These are phyloP conservation scores for Herpetospermum pedunculosum DNA, from an alignment of 306 rosid species.

Conservation along the genomic window DNA sequence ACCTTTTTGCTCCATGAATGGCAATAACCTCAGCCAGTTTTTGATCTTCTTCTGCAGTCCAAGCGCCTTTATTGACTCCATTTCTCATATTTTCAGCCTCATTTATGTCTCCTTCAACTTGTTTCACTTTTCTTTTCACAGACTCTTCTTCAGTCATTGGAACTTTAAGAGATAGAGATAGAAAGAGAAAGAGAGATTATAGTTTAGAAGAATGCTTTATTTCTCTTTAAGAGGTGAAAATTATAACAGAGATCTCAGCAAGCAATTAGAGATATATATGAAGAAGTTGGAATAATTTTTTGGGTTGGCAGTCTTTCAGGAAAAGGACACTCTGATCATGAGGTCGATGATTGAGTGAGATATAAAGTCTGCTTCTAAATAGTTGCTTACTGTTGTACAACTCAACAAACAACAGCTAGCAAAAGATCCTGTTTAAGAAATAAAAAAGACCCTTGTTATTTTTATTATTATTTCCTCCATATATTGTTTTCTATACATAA, in stretches of 20 bases:
- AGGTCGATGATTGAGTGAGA: conserved; percentile 28
- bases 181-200: conserved; percentile 4
- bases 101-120: conserved; percentile 7
- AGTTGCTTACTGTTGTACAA: conserved; percentile 9
- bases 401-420: conserved; percentile 9
- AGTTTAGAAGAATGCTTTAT: not conserved
- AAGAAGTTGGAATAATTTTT: conserved; percentile 8
- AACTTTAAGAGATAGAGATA: not conserved
- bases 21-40: conserved; percentile 41
- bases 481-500: not conserved
- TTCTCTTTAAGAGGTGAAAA: not conserved
- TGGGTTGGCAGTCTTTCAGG: conserved; percentile 6
- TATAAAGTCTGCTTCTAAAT: conserved; percentile 9
- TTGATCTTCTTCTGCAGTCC: conserved; percentile 49
- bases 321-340: conserved; percentile 18
- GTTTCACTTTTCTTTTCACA: conserved; percentile 10
- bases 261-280: not conserved
- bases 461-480: not conserved
- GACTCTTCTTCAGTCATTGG: conserved; percentile 10
- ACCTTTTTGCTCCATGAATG: conserved; percentile 44
- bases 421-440: conserved; percentile 13
- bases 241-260: not conserved
- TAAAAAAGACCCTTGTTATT: not conserved
- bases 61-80: conserved; percentile 41
- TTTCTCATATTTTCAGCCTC: conserved; percentile 13